Percentiles rank a stretch among this genome's conserved stretches.
Conservation (phyloP, 75 land plant species). For the Cunninghamia lanceolata region DNA sequence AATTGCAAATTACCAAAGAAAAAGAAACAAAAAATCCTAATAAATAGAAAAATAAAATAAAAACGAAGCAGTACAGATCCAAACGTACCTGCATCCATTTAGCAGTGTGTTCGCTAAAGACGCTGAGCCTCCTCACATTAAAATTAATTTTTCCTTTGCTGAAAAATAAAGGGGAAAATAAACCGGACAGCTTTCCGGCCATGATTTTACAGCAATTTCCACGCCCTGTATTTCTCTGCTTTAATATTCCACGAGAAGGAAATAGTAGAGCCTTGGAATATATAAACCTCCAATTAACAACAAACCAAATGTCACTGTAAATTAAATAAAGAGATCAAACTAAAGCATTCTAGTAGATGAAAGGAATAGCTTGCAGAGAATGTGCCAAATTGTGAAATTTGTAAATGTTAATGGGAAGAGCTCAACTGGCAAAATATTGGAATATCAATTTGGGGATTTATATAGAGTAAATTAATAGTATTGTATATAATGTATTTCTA, state of each 20-base stretch:
- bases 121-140: neutral
- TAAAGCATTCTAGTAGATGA: too few species aligned
- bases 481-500: too few species aligned
- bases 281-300: too few species aligned
- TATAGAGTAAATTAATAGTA: too few species aligned
- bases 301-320: too few species aligned
- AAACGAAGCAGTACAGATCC: neutral
- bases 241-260: neutral
- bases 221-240: neutral
- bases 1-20: neutral
- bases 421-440: too few species aligned
- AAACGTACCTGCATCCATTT: conserved; percentile 38
- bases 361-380: too few species aligned
- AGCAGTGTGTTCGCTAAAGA: conserved; percentile 29
- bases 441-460: too few species aligned
- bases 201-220: neutral
- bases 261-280: neutral
- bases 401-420: too few species aligned
- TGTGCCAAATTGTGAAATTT: too few species aligned
- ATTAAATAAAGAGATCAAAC: too few species aligned
- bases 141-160: neutral
- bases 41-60: neutral
- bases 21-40: too few species aligned
- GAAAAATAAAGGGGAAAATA: neutral
- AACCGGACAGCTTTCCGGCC: neutral